Evolutionary conservation across 345 rosid genomes (phyloP).

Genomic region (Populus tremula): DNA sequence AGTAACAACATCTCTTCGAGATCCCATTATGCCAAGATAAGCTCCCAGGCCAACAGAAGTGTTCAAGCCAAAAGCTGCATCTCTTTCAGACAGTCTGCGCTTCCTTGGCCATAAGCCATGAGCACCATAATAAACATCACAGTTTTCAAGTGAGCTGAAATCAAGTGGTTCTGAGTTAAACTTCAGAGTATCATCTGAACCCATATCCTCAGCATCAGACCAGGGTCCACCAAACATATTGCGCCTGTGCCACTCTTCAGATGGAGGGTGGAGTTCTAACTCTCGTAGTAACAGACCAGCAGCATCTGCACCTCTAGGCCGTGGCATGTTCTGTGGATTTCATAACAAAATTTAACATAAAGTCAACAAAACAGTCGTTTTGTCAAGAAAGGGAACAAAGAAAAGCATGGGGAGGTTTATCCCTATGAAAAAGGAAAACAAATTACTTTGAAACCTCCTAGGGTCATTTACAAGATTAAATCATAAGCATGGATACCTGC

Average conservation of each 20-base stretch:
- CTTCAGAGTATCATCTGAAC: constrained; percentile 50
- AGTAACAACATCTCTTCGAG: constrained; percentile 93
- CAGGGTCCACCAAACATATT: constrained; percentile 97
- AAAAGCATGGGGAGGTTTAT: background rate
- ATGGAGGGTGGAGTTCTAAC: constrained; percentile 94
- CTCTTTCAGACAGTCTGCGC: constrained; percentile 94
- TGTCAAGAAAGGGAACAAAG: background rate
- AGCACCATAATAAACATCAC: constrained; percentile 55
- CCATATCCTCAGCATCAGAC: constrained; percentile 73
- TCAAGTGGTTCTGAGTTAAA: constrained; percentile 41
- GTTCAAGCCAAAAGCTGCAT: constrained; percentile 95
- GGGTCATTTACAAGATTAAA: background rate
- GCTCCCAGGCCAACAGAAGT: constrained; percentile 87
- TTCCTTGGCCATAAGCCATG: constrained; percentile 91
- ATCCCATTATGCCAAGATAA: constrained; percentile 99
- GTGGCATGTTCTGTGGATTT: constrained; percentile 84
- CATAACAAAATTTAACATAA: background rate
- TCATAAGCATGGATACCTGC: constrained; percentile 57
- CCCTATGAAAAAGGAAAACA: background rate
- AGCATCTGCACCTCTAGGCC: constrained; percentile 99
- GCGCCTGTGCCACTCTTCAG: constrained; percentile 99
- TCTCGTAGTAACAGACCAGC: constrained; percentile 95
- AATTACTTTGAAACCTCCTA: background rate
- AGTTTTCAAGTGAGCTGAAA: constrained; percentile 38
- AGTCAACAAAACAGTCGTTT: background rate